A percentile compares a stretch with the other conserved stretches of the same genome.
phyloP scores from a whole-genome alignment of 2,329 filamentous ascomycete species.

The Sarocladium brachiariae region DNA sequence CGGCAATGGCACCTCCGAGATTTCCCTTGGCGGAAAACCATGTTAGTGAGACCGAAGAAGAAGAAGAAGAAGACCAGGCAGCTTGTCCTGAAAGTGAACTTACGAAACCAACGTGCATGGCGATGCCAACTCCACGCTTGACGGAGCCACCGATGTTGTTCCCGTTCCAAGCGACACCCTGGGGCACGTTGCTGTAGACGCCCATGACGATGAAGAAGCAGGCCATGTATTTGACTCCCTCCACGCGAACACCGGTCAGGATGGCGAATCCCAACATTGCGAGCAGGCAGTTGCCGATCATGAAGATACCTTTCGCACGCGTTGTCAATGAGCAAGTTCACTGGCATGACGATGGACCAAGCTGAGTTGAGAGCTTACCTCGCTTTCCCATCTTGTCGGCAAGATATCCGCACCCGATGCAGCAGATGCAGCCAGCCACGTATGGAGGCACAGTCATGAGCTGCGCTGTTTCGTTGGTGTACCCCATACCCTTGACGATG shows the following conservation, averaged over 20 bases:
- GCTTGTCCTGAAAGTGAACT: too few species aligned
- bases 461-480: conserved; percentile 28
- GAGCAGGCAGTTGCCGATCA: conserved; percentile 28
- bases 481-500: conserved; percentile 29
- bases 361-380: not conserved
- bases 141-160: conserved; percentile 50
- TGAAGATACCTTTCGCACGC: conserved; percentile 31
- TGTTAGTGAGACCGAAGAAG: too few species aligned
- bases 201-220: conserved; percentile 34
- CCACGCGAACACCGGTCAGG: conserved; percentile 24
- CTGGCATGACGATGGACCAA: too few species aligned
- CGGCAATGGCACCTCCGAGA: conserved; percentile 27
- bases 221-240: conserved; percentile 39
- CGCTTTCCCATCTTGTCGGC: conserved; percentile 31
- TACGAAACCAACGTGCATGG: conserved; percentile 44
- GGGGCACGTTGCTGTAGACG: conserved; percentile 47
- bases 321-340: too few species aligned
- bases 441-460: conserved; percentile 33
- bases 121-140: conserved; percentile 49
- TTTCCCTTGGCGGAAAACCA: conserved; percentile 22
- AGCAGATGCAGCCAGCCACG: conserved; percentile 29
- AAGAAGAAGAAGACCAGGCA: too few species aligned
- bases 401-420: conserved; percentile 33
- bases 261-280: conserved; percentile 28
- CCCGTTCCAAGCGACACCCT: conserved; percentile 52